These are phyloP conservation scores for Phytophthora pinifolia DNA, from an alignment of 352 stramenopile species.

Conservation along the genomic window DNA sequence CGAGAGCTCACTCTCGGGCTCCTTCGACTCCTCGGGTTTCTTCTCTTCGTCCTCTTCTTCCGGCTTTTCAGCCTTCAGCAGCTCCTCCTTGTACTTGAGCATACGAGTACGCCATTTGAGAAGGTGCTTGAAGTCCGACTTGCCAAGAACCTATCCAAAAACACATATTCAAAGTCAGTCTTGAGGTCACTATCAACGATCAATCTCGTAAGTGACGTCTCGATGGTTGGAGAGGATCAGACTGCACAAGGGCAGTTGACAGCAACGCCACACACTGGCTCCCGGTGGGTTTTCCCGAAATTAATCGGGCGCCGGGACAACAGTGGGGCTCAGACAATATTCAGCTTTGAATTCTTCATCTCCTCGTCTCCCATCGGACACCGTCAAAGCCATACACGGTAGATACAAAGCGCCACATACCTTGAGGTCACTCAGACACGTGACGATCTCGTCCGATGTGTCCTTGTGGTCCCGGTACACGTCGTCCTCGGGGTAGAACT, in stretches of 20 bases:
- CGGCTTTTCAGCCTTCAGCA: slow-evolving; percentile 60
- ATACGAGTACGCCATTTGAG: slow-evolving; percentile 97
- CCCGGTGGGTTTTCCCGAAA: slow-evolving; percentile 90
- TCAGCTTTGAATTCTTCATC: slow-evolving; percentile 82
- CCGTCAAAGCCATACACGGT: not conserved
- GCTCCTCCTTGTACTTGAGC: slow-evolving; percentile 81
- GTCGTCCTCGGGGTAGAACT: slow-evolving; percentile 84
- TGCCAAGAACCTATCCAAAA: slow-evolving; percentile 92
- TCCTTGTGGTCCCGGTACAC: slow-evolving; percentile 78
- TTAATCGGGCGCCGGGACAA: slow-evolving; percentile 90
- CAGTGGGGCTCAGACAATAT: slow-evolving; percentile 80
- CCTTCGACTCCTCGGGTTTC: slow-evolving; percentile 28
- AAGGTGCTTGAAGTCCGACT: slow-evolving; percentile 97
- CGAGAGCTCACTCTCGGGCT: slow-evolving; percentile 59
- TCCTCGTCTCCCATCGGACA: slow-evolving; percentile 30
- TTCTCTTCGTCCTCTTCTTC: slow-evolving; percentile 48
- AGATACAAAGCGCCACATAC: slow-evolving; percentile 30
- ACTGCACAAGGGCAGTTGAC: slow-evolving; percentile 67
- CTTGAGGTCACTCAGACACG: slow-evolving; percentile 92
- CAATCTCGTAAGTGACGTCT: too few relatives aligned
- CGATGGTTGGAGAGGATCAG: slow-evolving; percentile 60
- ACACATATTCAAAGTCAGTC: slow-evolving; percentile 2
- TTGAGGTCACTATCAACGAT: not conserved
- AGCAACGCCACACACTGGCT: slow-evolving; percentile 78
- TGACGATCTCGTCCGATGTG: slow-evolving; percentile 83